These are phyloP conservation scores for Penicillium capsulatum DNA, from an alignment of 2,329 filamentous ascomycete genomes.

Conservation along the genomic window DNA sequence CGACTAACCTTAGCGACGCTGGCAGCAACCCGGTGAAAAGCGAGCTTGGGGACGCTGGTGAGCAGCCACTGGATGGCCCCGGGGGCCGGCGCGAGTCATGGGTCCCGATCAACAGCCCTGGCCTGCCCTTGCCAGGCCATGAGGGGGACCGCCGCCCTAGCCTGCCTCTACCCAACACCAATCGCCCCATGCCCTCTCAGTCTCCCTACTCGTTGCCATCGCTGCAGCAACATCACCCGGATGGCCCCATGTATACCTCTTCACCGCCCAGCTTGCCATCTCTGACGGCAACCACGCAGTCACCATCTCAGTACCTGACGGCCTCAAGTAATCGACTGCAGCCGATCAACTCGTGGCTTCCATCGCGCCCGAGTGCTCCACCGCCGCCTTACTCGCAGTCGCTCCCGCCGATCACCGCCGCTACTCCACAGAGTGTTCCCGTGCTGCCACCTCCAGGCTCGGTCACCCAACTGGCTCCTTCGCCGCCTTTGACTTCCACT, in stretches of 20 bases:
- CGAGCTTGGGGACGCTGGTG: constrained; percentile 33
- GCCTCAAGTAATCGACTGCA: constrained; percentile 35
- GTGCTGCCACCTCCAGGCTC: constrained; percentile 37
- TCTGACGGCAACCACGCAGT: constrained; percentile 24
- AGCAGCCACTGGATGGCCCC: constrained; percentile 29
- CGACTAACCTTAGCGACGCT: constrained; percentile 35
- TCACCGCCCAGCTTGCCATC: constrained; percentile 34
- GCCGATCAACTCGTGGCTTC: constrained; percentile 39
- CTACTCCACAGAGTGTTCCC: constrained; percentile 30
- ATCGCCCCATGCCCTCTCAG: constrained; percentile 31
- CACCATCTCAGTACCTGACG: constrained; percentile 27
- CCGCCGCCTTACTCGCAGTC: constrained; percentile 37
- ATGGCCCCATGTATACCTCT: constrained; percentile 28
- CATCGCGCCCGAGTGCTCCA: constrained; percentile 29
- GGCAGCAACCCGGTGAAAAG: constrained; percentile 42
- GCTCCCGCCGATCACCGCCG: constrained; percentile 36
- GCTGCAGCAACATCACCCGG: constrained; percentile 34
- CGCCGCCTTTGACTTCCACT: constrained; percentile 31
- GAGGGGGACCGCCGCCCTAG: constrained; percentile 38
- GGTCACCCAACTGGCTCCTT: constrained; percentile 27
- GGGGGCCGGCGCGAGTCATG: constrained; percentile 40
- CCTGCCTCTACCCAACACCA: constrained; percentile 34
- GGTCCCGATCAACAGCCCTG: constrained; percentile 40
- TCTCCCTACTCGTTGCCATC: constrained; percentile 35
- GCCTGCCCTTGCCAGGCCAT: constrained; percentile 28